Conservation (phyloP, 306 rosid species). For the Castanopsis chinensis region DNA sequence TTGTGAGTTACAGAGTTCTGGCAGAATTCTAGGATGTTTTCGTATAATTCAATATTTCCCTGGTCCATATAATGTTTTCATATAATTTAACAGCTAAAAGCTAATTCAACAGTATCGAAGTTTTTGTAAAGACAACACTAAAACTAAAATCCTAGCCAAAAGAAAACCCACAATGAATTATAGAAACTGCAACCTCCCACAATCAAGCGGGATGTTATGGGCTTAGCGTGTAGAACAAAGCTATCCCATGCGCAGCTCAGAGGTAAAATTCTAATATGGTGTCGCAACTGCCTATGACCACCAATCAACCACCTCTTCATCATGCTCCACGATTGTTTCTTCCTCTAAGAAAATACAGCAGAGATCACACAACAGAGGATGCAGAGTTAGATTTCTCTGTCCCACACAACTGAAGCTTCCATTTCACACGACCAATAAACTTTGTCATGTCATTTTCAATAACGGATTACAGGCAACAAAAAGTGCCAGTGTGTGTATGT, state of each 20-base stretch:
- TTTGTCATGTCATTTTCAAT: not conserved
- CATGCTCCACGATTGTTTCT: not conserved
- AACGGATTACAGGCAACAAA: not conserved
- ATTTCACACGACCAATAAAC: not conserved
- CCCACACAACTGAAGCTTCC: not conserved
- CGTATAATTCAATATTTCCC: not conserved
- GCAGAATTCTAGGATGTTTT: no score
- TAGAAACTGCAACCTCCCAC: not conserved
- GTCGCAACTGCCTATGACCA: constrained; percentile 2
- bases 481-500: not conserved
- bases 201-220: not conserved
- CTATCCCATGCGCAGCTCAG: not conserved
- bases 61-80: no score
- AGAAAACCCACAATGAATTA: no score
- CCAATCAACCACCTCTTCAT: constrained; percentile 11
- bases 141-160: not conserved
- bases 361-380: not conserved
- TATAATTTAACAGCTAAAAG: not conserved
- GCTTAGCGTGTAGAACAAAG: constrained; percentile 1
- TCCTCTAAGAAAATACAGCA: constrained; percentile 25
- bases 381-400: not conserved
- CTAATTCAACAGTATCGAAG: not conserved
- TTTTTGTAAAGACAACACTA: not conserved
- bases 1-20: no score
- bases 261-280: not conserved